These are phyloP conservation scores for Cyclotella distinguenda DNA, from an alignment of 108 stramenopile species.

Conservation along the genomic window DNA sequence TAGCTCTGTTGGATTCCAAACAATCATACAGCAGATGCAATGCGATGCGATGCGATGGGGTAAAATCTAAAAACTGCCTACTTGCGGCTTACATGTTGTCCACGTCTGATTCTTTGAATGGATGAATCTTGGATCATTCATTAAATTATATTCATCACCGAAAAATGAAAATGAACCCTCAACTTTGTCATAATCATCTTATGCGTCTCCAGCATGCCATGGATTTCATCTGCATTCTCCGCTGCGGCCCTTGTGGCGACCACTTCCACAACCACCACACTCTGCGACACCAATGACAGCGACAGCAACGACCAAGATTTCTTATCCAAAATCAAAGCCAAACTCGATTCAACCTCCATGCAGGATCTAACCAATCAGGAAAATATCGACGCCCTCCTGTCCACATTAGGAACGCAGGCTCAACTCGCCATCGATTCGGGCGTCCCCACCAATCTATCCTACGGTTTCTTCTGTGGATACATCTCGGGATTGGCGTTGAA, in stretches of 20 bases:
- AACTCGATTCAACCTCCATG: slow-evolving; percentile 7
- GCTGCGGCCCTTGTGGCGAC: slow-evolving; percentile 1
- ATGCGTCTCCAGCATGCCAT: not conserved
- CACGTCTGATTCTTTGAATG: too few relatives aligned
- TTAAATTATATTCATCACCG: too few relatives aligned
- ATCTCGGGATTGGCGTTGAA: slow-evolving; percentile 72
- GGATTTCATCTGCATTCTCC: slow-evolving; percentile 1
- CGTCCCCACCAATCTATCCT: slow-evolving; percentile 56
- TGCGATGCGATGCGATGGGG: too few relatives aligned
- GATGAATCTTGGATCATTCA: too few relatives aligned
- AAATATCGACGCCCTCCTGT: slow-evolving; percentile 7
- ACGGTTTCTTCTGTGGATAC: slow-evolving; percentile 76
- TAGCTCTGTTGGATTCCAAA: too few relatives aligned
- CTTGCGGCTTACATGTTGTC: too few relatives aligned
- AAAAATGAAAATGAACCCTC: too few relatives aligned
- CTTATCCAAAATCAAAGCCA: slow-evolving; percentile 28
- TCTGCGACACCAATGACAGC: slow-evolving; percentile 12
- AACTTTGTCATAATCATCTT: too few relatives aligned
- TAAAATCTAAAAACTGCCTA: too few relatives aligned
- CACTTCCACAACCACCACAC: not conserved
- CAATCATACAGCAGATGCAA: too few relatives aligned
- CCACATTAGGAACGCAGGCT: slow-evolving; percentile 13
- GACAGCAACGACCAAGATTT: slow-evolving; percentile 22
- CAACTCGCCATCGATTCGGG: slow-evolving; percentile 51
- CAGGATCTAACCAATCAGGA: not conserved